Evolutionary conservation across 371 early-diverging fungal genomes (phyloP).

Genomic region (Zopfochytrium polystomum): DNA sequence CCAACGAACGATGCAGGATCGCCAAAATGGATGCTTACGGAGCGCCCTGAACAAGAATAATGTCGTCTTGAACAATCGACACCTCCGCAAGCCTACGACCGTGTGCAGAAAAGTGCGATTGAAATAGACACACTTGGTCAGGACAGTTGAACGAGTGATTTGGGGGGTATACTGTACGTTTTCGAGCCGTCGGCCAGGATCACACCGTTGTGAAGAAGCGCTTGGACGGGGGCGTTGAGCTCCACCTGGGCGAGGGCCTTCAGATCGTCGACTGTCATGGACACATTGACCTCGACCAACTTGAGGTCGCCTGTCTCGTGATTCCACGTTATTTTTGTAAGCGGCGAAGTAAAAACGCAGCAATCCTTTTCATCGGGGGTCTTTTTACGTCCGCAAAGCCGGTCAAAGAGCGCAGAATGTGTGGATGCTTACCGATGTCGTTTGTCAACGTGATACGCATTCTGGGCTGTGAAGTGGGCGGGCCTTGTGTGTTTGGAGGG

Average conservation of each 20-base stretch:
- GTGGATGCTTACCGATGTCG: too few species aligned
- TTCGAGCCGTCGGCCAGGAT: slow-evolving; percentile 59
- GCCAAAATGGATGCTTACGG: too few species aligned
- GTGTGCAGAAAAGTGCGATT: background rate
- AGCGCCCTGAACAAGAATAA: slow-evolving; percentile 58
- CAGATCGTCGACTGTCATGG: slow-evolving; percentile 63
- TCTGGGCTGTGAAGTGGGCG: too few species aligned
- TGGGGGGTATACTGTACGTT: slow-evolving; percentile 32
- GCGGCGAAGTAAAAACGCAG: too few species aligned
- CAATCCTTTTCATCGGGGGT: too few species aligned
- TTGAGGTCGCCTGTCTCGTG: slow-evolving; percentile 3
- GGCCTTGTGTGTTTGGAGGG: too few species aligned
- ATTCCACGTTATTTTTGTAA: background rate
- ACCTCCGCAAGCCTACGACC: slow-evolving; percentile 52
- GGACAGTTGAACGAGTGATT: background rate
- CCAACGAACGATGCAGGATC: too few species aligned
- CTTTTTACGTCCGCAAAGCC: too few species aligned
- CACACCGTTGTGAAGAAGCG: slow-evolving; percentile 59
- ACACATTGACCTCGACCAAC: slow-evolving; percentile 15
- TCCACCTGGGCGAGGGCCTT: slow-evolving; percentile 80
- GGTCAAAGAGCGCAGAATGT: too few species aligned
- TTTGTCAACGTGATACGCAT: too few species aligned
- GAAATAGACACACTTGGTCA: slow-evolving; percentile 6
- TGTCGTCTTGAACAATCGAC: slow-evolving; percentile 70
- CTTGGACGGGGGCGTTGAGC: slow-evolving; percentile 58